Conservation (phyloP, 2,329 filamentous ascomycete genomes). For the Zasmidium angulare region DNA sequence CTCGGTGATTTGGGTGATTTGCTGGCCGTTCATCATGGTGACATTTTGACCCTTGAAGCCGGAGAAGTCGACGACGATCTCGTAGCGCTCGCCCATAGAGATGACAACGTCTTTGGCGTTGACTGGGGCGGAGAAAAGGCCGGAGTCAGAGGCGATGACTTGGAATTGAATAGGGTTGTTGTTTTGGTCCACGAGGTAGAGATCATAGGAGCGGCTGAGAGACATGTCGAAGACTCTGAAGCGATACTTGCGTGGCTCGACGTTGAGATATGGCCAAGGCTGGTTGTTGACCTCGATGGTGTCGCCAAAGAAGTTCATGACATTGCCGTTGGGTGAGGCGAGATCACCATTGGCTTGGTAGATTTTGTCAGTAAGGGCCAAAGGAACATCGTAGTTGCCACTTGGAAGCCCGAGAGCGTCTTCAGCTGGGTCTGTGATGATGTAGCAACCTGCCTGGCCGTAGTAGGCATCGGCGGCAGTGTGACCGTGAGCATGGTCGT, state of each 20-base stretch:
- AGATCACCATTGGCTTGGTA: slow-evolving; percentile 55
- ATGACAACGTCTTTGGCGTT: slow-evolving; percentile 45
- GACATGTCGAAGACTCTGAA: slow-evolving; percentile 55
- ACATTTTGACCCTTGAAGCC: slow-evolving; percentile 49
- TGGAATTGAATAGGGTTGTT: slow-evolving; percentile 47
- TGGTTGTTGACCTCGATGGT: slow-evolving; percentile 60
- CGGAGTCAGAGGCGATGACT: slow-evolving; percentile 56
- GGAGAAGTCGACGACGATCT: slow-evolving; percentile 59
- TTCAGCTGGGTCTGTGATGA: slow-evolving; percentile 54
- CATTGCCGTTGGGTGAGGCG: slow-evolving; percentile 43
- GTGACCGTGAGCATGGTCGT: slow-evolving; percentile 45
- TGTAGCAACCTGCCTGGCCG: slow-evolving; percentile 58
- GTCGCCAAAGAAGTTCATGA: slow-evolving; percentile 55
- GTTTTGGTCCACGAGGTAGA: slow-evolving; percentile 47
- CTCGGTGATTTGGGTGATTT: slow-evolving; percentile 44
- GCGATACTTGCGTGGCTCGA: slow-evolving; percentile 61
- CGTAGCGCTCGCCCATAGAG: slow-evolving; percentile 59
- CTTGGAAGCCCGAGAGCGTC: slow-evolving; percentile 51
- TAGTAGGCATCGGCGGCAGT: slow-evolving; percentile 58
- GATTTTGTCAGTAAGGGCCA: slow-evolving; percentile 52
- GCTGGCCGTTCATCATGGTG: slow-evolving; percentile 28
- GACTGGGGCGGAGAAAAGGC: slow-evolving; percentile 51
- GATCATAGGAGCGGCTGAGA: slow-evolving; percentile 49
- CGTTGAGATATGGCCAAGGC: slow-evolving; percentile 60
- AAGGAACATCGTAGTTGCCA: slow-evolving; percentile 55